Conservation (phyloP, 139 green algal species). For the Asterochloris sp. region DNA sequence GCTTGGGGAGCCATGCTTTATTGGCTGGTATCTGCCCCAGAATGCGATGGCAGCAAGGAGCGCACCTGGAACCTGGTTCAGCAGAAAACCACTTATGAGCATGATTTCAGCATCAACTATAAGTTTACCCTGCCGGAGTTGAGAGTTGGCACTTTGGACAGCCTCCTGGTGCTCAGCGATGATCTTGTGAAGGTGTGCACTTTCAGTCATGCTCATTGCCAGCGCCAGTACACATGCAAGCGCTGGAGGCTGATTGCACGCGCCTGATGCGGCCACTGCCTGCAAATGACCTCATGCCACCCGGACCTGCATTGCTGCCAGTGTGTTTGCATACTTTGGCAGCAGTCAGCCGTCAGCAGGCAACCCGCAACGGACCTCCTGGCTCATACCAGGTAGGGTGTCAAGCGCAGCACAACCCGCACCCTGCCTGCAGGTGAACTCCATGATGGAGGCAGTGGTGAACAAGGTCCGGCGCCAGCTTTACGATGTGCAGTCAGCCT, state of each 20-base stretch:
- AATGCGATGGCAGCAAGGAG: constrained; percentile 43
- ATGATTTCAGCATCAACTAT: constrained; percentile 52
- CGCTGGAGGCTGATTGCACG: no score
- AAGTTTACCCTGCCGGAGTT: constrained; percentile 86
- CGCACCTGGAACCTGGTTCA: constrained; percentile 70
- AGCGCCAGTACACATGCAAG: no score
- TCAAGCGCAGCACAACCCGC: no score
- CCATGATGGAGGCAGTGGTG: constrained; percentile 75
- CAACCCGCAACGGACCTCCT: no score
- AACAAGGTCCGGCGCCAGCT: constrained; percentile 83
- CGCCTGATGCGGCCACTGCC: no score
- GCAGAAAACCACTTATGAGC: constrained; percentile 59
- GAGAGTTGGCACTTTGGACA: constrained; percentile 91
- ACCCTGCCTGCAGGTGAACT: constrained; percentile 32
- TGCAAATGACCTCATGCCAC: no score
- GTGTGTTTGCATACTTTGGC: no score
- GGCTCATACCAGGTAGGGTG: no score
- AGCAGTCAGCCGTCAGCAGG: no score
- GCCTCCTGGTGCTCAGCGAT: constrained; percentile 87
- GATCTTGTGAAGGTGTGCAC: constrained; percentile 77
- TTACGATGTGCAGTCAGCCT: constrained; percentile 43
- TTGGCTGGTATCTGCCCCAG: constrained; percentile 75
- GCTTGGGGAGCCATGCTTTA: constrained; percentile 36
- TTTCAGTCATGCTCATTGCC: no score
- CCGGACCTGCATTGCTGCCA: no score